Evolutionary conservation across 2,329 filamentous ascomycete genomes (phyloP), one percentile per base, ranked within the genome.

Genomic region (Tolypocladium cylindrosporum): DNA sequence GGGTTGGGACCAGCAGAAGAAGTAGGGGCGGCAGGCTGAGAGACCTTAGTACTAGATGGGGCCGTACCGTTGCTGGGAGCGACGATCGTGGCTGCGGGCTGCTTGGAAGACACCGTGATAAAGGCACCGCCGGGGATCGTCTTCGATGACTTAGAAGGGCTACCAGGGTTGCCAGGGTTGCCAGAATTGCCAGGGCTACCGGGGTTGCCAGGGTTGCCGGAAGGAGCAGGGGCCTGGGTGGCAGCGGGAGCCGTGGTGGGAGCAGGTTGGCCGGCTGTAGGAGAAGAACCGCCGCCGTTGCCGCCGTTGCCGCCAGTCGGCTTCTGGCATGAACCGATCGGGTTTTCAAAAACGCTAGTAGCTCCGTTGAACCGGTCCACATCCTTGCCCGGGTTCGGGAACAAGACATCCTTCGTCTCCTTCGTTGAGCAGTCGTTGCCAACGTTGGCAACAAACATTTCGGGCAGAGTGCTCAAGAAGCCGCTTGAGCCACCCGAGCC

Each of bases 381-480:
- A 7, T 79, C 74, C 0, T 72, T 66, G 1, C 88, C 88, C 0
- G 87, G 82, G 55, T 83, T 69, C 16, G 87, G 85, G 72, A 86
- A 90, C 42, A 73, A 60, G 7, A 88, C 74, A 54, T 88, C 82
- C 6, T 73, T 67, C 24, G 72, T 69, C 54, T 80, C 74, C 0
- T 65, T 67, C 2, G 81, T 86, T 2, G 63, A 72, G 67, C 87
- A 90, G 0, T 67, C 69, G 21, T 81, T 78, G 2, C 70, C 72
- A 6, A 89, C 67, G 67, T 91, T 91, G 67, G 85, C 88, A 13
- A 84, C 74, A 62, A 90, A 89, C 72, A 91, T 82, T 36, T 82
- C 73, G 0, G 89, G 89, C 84, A 95, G 86, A 0, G 74, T 70
- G 43, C 82, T 69, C 61, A 87, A 81, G 62, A 82, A 82, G 1